Evolutionary conservation across 805 yeast genomes (phyloP).

Genomic region (Barnettozyma wickerhamii): DNA sequence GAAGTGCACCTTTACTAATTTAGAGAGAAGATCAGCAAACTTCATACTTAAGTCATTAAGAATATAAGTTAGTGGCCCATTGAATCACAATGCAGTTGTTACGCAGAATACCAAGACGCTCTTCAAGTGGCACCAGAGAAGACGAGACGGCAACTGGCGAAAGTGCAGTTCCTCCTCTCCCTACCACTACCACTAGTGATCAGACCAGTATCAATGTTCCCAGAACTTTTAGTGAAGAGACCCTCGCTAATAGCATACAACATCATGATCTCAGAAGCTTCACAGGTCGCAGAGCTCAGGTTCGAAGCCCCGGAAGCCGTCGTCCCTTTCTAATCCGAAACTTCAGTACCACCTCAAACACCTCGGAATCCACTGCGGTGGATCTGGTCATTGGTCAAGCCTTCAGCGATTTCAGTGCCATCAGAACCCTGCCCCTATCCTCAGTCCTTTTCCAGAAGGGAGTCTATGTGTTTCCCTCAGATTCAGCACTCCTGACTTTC

Average conservation of each 20-base stretch:
- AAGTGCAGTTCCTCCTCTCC: too few species aligned
- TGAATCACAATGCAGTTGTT: background rate
- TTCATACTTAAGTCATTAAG: background rate
- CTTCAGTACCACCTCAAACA: background rate
- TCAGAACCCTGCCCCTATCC: constrained; percentile 30
- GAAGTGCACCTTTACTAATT: too few species aligned
- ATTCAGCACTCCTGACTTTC: constrained; percentile 26
- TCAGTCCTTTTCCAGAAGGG: constrained; percentile 33
- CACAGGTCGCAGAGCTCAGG: too few species aligned
- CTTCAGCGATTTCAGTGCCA: constrained; percentile 20
- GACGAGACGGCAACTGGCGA: too few species aligned
- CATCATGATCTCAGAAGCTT: background rate
- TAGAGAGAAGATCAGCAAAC: too few species aligned
- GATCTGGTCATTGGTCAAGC: constrained; percentile 22
- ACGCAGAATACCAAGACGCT: background rate
- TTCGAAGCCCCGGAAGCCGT: too few species aligned
- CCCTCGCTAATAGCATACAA: background rate
- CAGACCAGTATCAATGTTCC: background rate
- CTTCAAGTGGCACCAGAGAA: background rate
- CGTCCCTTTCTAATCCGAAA: too few species aligned
- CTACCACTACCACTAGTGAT: too few species aligned
- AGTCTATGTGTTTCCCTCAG: constrained; percentile 34
- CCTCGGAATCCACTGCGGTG: constrained; percentile 19
- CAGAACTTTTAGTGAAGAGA: background rate
- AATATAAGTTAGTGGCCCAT: too few species aligned